Evolutionary conservation across 179 eudicot genomes (phyloP).

Genomic region (Beta lomatogona): DNA sequence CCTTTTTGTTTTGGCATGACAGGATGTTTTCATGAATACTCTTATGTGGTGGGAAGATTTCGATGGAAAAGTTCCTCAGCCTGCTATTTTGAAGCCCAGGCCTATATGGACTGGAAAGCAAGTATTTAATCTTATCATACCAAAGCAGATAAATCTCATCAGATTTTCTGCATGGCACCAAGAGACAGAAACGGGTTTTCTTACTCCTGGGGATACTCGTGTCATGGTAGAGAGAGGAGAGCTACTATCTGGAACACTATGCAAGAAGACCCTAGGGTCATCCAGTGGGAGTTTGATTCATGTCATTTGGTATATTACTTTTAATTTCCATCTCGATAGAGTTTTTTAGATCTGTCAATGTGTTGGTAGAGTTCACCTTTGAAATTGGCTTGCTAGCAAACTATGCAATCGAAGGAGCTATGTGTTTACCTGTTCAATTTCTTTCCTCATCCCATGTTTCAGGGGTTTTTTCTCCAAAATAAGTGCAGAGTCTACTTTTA

Average conservation of each 20-base stretch:
- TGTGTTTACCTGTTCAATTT: not conserved
- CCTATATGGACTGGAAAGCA: constrained; percentile 99
- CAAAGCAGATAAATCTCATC: constrained; percentile 93
- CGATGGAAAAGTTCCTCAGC: constrained; percentile 97
- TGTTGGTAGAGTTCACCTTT: not conserved
- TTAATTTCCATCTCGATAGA: not conserved
- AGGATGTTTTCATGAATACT: constrained; percentile 99
- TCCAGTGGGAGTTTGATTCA: constrained; percentile 94
- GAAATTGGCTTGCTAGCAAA: not conserved
- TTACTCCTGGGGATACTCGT: constrained; percentile 97
- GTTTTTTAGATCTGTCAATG: not conserved
- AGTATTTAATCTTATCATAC: constrained; percentile 95
- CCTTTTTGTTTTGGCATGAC: constrained; percentile 11
- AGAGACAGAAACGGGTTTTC: constrained; percentile 72
- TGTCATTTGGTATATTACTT: constrained; percentile 75
- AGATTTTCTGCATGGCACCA: constrained; percentile 93
- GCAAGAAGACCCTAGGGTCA: constrained; percentile 96
- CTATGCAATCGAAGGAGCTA: not conserved
- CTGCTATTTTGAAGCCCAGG: constrained; percentile 93
- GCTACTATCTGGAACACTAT: constrained; percentile 85
- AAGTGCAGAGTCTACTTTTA: not conserved
- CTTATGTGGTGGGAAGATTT: constrained; percentile 99
- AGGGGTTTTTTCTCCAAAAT: too few relatives aligned
- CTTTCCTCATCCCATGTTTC: not conserved
- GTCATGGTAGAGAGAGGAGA: constrained; percentile 92